Conservation (phyloP, 805 yeast genomes). For the Schwanniomyces pseudopolymorphus region DNA sequence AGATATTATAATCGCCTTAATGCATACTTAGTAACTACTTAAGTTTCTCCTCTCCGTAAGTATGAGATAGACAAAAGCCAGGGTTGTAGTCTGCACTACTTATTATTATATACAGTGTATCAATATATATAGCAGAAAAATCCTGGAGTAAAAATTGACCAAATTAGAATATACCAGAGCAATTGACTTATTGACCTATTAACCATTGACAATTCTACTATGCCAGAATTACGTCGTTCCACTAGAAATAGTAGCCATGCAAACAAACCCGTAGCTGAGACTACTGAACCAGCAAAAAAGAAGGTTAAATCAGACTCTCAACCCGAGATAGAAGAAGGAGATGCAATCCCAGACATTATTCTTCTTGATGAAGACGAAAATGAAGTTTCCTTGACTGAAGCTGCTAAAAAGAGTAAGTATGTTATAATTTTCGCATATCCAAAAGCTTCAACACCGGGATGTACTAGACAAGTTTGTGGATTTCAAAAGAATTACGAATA, state of each 20-base stretch:
- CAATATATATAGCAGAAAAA: not conserved
- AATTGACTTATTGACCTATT: not conserved
- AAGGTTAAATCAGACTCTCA: conserved; percentile 9
- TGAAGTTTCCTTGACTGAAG: conserved; percentile 35
- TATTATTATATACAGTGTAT: not conserved
- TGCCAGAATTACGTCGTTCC: conserved; percentile 42
- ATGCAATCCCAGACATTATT: conserved; percentile 61
- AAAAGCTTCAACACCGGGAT: conserved; percentile 92
- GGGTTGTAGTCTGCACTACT: not conserved
- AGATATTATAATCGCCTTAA: no score
- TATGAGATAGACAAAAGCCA: no score
- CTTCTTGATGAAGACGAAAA: conserved; percentile 71
- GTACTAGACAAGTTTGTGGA: conserved; percentile 92
- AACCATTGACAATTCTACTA: conserved; percentile 7
- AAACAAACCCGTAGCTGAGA: conserved; percentile 8
- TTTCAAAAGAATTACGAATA: conserved; percentile 66
- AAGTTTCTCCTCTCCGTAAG: no score
- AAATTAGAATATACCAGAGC: not conserved
- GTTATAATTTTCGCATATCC: conserved; percentile 70
- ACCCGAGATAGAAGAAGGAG: conserved; percentile 51
- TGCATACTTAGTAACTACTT: no score
- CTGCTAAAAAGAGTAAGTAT: conserved; percentile 30
- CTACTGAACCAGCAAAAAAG: conserved; percentile 17
- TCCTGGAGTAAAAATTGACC: not conserved
- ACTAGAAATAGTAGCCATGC: conserved; percentile 24